phyloP scores from a whole-genome alignment of 805 yeast genomes.

The Sungouiella thailandica region DNA sequence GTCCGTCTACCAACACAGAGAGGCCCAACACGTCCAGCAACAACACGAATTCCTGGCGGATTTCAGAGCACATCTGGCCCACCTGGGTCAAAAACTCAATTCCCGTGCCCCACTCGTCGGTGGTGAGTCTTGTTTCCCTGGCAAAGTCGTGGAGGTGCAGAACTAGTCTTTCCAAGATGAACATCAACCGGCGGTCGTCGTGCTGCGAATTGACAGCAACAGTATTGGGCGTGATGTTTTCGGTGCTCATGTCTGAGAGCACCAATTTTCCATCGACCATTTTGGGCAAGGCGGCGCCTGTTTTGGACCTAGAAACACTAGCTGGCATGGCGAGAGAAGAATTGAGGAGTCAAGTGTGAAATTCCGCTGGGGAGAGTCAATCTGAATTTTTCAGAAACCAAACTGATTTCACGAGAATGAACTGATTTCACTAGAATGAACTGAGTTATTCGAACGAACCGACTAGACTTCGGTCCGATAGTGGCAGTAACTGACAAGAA shows the following conservation, averaged over 20 bases:
- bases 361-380: no score
- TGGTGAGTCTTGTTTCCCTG: conserved; percentile 17
- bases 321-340: no score
- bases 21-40: conserved; percentile 17
- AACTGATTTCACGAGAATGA: no score
- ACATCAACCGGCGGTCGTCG: conserved; percentile 3
- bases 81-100: conserved; percentile 16
- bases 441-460: no score
- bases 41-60: conserved; percentile 18
- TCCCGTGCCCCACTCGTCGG: conserved; percentile 18
- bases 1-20: conserved; percentile 17
- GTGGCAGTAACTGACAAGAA: no score
- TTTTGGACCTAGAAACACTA: no score
- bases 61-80: conserved; percentile 17
- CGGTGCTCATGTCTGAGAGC: conserved; percentile 8
- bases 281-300: background rate
- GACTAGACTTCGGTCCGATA: no score
- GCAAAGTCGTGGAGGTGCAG: conserved; percentile 19
- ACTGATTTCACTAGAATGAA: no score
- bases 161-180: conserved; percentile 10
- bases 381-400: no score
- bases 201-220: conserved; percentile 15
- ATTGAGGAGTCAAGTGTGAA: no score
- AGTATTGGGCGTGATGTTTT: conserved; percentile 17
- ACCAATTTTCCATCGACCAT: conserved; percentile 3